Evolutionary conservation across 2,329 filamentous ascomycete genomes (phyloP).

Genomic region (Aureobasidium lini): DNA sequence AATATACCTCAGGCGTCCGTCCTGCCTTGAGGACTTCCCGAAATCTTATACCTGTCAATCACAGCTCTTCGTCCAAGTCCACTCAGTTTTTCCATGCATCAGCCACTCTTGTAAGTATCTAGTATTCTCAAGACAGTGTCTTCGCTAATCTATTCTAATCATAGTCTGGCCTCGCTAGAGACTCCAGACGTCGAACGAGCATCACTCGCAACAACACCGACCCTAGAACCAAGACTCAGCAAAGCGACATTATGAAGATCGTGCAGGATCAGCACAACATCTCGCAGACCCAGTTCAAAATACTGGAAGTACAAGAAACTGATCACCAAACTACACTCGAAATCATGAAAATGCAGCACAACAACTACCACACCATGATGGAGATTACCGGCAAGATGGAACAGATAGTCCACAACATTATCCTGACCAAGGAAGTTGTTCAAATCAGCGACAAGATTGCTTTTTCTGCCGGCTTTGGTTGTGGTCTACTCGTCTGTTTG

Average conservation of each 20-base stretch:
- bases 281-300: background rate
- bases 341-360: background rate
- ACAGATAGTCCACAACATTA: background rate
- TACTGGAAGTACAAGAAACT: background rate
- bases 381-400: background rate
- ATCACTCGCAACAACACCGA: background rate
- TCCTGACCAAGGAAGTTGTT: background rate
- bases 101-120: background rate
- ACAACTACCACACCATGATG: background rate
- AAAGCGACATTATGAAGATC: background rate
- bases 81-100: background rate
- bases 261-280: background rate
- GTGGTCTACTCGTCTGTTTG: background rate
- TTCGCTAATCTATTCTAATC: background rate
- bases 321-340: background rate
- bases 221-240: background rate
- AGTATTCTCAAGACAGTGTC: too few relatives aligned
- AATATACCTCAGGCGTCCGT: too few relatives aligned
- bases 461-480: slow-evolving; percentile 2
- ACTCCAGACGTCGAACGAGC: background rate
- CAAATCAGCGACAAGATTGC: slow-evolving; percentile 7
- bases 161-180: background rate
- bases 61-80: too few relatives aligned
- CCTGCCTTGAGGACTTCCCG: too few relatives aligned
- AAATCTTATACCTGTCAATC: background rate